Evolutionary conservation across 257 asterid species (phyloP), one percentile per base, ranked within the genome.

Genomic region (Mitragyna speciosa): DNA sequence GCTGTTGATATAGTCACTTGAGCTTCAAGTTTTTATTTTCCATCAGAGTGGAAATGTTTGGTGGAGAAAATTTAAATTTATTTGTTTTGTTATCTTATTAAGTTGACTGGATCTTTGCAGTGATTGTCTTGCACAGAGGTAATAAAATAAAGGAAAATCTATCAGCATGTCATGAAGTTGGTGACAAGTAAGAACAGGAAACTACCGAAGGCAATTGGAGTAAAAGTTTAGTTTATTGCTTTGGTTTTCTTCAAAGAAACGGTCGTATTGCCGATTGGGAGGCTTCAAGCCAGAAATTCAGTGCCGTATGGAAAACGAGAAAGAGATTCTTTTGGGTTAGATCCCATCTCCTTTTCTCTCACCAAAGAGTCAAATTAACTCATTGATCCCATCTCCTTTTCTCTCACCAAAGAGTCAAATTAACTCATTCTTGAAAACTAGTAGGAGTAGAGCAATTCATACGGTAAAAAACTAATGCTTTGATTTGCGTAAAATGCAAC

Each of bases 271-370:
- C 67, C 6, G 26, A 58, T 65, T 39, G 74, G 73, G 24, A 59
- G 15, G 59, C 64, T 68, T 52, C 20, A 20, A 33, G 71, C 81
- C 75, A 78, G 80, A 82, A 83, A 82, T 84, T 86, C 83, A 81
- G 88, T 84, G 89, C 88, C 80, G 59, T 48, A 79, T 70, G n/a
- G 81, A 68, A 79, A 83, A 84, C 91, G 80, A 87, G 89, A 82
- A 80, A 65, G 39, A 63, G 58, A 83, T 84, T 77, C 85, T 89
- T 87, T 77, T 70, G 84, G 87, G 89, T 76, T 59, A 69, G 83
- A 87, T 85, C 87, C 75, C 52, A 74, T 22, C 58, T 19, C 33
- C 41, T 31, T n/a, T 4, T 51, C 51, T 61, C 31, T 69, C 24
- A 39, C 26, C 78, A 33, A 56, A 39, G 12, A 20, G 22, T 66